A percentile compares a stretch with the other conserved stretches of the same genome.
These are phyloP conservation scores for Didymella pinodella DNA, from an alignment of 2,329 filamentous ascomycete species.

Conservation along the genomic window DNA sequence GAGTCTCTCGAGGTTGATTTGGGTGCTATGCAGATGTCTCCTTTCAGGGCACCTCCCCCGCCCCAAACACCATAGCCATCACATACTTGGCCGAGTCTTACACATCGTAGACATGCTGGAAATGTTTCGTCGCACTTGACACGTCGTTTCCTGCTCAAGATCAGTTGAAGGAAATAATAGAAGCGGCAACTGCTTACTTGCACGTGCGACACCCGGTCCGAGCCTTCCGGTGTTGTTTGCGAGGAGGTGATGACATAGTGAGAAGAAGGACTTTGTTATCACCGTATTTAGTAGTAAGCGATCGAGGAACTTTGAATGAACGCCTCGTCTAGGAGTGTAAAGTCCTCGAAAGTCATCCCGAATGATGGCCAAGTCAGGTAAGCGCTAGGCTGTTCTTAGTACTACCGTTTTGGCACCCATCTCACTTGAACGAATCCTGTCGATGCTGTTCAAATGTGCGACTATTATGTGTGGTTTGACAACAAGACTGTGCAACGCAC, in stretches of 20 bases:
- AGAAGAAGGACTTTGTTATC: background rate
- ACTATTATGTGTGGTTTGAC: background rate
- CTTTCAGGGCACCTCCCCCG: conserved; percentile 40
- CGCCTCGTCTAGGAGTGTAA: background rate
- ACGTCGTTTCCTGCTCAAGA: conserved; percentile 30
- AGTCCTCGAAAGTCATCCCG: background rate
- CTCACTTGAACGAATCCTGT: background rate
- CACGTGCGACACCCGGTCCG: conserved; percentile 33
- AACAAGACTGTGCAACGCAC: background rate
- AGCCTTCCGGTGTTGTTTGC: conserved; percentile 14
- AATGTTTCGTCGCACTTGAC: conserved; percentile 51
- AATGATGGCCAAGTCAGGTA: conserved; percentile 5
- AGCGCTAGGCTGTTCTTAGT: conserved; percentile 4
- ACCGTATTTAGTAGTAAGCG: background rate
- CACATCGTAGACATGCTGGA: conserved; percentile 50
- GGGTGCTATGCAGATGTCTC: background rate
- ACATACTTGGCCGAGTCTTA: conserved; percentile 49
- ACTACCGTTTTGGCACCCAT: background rate
- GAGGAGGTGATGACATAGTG: background rate
- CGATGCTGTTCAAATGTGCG: background rate
- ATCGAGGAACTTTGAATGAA: background rate
- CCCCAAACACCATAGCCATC: conserved; percentile 58
- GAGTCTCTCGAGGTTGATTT: background rate
- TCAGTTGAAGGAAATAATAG: background rate
- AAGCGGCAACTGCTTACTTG: conserved; percentile 29